phyloP scores from a whole-genome alignment of 169 alveolate genomes.

The Eimeria tenella region DNA sequence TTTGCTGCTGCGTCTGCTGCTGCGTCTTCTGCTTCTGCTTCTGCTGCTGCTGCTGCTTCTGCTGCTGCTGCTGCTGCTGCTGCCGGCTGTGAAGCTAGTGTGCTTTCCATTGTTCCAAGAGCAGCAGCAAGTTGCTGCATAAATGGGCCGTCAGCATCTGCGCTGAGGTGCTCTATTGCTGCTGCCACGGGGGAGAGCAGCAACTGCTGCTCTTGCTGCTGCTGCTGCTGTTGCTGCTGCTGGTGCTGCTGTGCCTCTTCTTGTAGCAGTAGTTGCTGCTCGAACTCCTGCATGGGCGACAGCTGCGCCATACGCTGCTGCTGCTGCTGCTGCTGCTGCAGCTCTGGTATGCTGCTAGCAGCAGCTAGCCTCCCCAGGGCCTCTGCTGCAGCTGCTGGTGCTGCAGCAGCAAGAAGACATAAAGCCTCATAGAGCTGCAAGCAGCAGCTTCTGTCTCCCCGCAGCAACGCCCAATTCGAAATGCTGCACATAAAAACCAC shows the following conservation, averaged over 20 bases:
- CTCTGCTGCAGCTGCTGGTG: conserved; percentile 60
- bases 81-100: too few species aligned
- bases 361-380: conserved; percentile 4
- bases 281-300: too few species aligned
- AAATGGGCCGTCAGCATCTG: not conserved
- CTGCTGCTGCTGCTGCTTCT: not conserved
- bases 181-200: conserved; percentile 10
- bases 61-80: not conserved
- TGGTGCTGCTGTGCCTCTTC: conserved; percentile 9
- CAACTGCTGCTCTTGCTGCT: conserved; percentile 20
- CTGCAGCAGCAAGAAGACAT: conserved; percentile 19
- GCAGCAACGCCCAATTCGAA: not conserved
- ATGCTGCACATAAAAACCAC: conserved; percentile 30
- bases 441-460: conserved; percentile 13
- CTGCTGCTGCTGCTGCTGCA: conserved; percentile 23
- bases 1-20: too few species aligned
- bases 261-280: not conserved
- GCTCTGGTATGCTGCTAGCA: conserved; percentile 7
- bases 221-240: not conserved
- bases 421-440: not conserved
- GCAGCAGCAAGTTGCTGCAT: conserved; percentile 22
- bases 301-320: not conserved
- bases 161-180: not conserved
- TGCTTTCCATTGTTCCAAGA: too few species aligned
- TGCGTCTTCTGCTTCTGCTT: too few species aligned